A percentile compares a stretch with the other conserved stretches of the same genome.
Evolutionary conservation across 2,329 filamentous ascomycete species (phyloP).

Genomic region (Capronia americana): DNA sequence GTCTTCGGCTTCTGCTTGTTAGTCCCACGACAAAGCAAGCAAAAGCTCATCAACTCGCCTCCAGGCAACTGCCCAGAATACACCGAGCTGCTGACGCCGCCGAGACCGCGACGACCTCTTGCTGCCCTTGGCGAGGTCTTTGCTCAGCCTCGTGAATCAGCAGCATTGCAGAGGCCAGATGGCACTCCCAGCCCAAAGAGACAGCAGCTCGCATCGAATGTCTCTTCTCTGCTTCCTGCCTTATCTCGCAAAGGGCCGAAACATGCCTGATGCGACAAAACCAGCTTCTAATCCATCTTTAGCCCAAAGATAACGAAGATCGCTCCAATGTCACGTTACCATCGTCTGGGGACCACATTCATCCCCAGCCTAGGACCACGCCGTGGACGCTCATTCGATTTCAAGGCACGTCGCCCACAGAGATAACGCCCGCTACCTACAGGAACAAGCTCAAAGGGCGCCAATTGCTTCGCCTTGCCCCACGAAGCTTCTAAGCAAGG

Average conservation of each 20-base stretch:
- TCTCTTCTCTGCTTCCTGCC: not conserved
- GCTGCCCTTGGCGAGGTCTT: not conserved
- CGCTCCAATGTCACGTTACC: not conserved
- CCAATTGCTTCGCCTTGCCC: constrained; percentile 3
- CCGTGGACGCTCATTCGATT: not conserved
- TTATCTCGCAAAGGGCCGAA: not conserved
- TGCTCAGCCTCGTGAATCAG: not conserved
- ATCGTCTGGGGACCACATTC: not conserved
- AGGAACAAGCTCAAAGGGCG: not conserved
- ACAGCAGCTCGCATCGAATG: not conserved
- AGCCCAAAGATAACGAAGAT: not conserved
- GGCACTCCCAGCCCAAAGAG: not conserved
- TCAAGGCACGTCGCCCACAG: not conserved
- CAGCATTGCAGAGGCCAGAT: not conserved
- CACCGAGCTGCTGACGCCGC: not conserved
- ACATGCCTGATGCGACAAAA: not conserved
- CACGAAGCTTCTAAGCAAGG: constrained; percentile 12
- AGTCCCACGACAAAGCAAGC: not conserved
- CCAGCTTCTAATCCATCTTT: not conserved
- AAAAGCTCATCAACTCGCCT: not conserved
- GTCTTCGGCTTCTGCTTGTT: not conserved
- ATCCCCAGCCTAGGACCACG: not conserved
- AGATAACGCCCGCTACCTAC: not conserved
- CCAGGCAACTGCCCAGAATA: not conserved
- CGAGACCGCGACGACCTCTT: not conserved